phyloP scores from a whole-genome alignment of 2,329 filamentous ascomycete species.

The Pestalotiopsis sp. region DNA sequence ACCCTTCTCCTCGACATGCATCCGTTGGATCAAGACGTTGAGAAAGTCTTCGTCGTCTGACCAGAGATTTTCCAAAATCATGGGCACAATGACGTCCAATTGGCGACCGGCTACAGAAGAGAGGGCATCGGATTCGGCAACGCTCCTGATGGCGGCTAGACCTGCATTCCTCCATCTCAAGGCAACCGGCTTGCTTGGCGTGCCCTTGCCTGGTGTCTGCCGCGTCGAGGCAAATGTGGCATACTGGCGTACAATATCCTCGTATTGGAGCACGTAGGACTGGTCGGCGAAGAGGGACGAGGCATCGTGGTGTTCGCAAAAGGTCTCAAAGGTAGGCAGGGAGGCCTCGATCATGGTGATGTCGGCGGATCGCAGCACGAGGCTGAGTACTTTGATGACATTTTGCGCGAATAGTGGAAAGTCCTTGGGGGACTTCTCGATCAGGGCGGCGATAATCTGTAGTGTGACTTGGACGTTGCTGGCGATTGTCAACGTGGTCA shows the following conservation, averaged over 20 bases:
- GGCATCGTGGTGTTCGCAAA: conserved; percentile 87
- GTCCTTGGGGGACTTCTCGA: conserved; percentile 91
- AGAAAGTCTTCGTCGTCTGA: conserved; percentile 73
- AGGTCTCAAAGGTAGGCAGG: conserved; percentile 81
- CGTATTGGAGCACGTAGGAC: conserved; percentile 80
- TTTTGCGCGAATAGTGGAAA: conserved; percentile 85
- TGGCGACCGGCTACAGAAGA: conserved; percentile 76
- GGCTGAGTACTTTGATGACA: conserved; percentile 82
- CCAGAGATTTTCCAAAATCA: conserved; percentile 86
- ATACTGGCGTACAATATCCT: conserved; percentile 79
- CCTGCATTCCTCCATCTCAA: conserved; percentile 79
- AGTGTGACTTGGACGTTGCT: conserved; percentile 95
- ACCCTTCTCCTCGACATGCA: conserved; percentile 68
- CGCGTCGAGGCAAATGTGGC: conserved; percentile 76
- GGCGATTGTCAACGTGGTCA: conserved; percentile 2
- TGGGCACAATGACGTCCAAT: conserved; percentile 77
- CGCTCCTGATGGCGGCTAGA: conserved; percentile 77
- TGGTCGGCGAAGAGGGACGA: conserved; percentile 85
- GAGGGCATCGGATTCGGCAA: conserved; percentile 80
- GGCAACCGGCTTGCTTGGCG: conserved; percentile 71
- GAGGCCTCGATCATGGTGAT: conserved; percentile 93
- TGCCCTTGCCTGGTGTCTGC: conserved; percentile 51
- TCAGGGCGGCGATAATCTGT: conserved; percentile 86
- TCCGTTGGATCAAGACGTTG: conserved; percentile 66
- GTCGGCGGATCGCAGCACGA: conserved; percentile 82